Evolutionary conservation across 2,329 filamentous ascomycete species (phyloP).

Genomic region (Cryoendolithus antarcticus): DNA sequence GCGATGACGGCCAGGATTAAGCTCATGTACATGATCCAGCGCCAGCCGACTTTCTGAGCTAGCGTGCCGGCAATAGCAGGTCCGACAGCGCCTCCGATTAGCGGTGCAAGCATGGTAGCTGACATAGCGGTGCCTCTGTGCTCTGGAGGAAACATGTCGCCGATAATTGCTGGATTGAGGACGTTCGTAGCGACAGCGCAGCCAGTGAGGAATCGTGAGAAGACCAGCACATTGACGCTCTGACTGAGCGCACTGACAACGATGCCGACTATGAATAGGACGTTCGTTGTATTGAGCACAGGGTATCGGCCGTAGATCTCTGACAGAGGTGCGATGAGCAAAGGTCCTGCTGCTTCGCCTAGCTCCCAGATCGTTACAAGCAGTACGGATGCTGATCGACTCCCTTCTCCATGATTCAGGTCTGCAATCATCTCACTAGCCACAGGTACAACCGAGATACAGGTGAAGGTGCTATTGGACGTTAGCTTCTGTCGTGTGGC

Average conservation of each 20-base stretch:
- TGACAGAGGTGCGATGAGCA: constrained; percentile 34
- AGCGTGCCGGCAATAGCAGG: constrained; percentile 45
- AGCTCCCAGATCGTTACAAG: constrained; percentile 39
- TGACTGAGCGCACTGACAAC: constrained; percentile 28
- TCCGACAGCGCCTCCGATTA: constrained; percentile 46
- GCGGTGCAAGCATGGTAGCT: constrained; percentile 43
- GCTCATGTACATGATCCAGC: constrained; percentile 40
- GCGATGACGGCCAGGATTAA: constrained; percentile 36
- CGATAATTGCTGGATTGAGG: constrained; percentile 52
- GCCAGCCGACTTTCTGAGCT: constrained; percentile 44
- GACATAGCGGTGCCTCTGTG: constrained; percentile 48
- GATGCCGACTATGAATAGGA: constrained; percentile 33
- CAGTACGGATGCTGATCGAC: constrained; percentile 20
- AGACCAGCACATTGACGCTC: constrained; percentile 28
- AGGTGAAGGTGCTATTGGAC: constrained; percentile 18
- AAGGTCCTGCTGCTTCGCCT: constrained; percentile 34
- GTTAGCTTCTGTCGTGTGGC: background rate
- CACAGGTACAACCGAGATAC: constrained; percentile 20
- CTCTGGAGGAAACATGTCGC: constrained; percentile 49
- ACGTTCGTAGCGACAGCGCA: constrained; percentile 39
- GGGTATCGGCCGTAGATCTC: constrained; percentile 31
- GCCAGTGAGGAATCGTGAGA: constrained; percentile 32
- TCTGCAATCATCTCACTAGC: constrained; percentile 16
- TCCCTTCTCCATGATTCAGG: constrained; percentile 10
- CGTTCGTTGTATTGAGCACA: constrained; percentile 28